Base-by-base conservation (phyloP, 73 alveolate genomes). In the Durusdinium trenchii region DNA sequence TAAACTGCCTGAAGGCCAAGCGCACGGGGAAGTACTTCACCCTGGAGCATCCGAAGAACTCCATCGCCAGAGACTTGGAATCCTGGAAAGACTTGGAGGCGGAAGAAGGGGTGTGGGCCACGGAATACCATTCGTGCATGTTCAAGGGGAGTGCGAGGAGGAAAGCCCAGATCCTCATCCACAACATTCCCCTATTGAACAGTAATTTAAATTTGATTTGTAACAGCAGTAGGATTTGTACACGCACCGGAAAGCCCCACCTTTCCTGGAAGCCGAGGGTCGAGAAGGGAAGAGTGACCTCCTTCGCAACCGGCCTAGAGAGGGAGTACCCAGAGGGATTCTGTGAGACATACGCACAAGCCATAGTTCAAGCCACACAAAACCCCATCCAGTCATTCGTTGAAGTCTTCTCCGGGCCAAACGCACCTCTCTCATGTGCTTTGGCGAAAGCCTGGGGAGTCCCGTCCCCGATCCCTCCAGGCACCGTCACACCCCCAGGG, bases 391-490 rank as follows among this genome's bases (percentile, higher is more conserved):
- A 32, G 6, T 4, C 42, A 46, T 86, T 86, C 35, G 47, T 86
- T 26, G 95, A 86, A 52, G 51, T 54, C 36, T 86, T 86, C n/a
- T 86, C 95, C 48, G 95, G 95, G 16, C 46, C 67, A 0, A 86
- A 86, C 62, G 95, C 95, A 1, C 95, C 95, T 6, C 83, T 86
- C 62, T n/a, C 60, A 23, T 2, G 36, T 2, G 54, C 94, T 3
- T 76, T 84, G 30, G 94, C 78, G n/a, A 42, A 6, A 23, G 3
- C 3, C 3, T 20, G 30, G 78, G 94, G 94, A 10, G 47, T 40
- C 40, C 38, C 9, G 23, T 52, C 69, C 45, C 78, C 94, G 45
- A 52, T 32, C 45, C 64, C 52, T 35, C 51, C 51, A 38, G 84
- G 5, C 50, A 4, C 50, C 50, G 18, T 4, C 2, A 6, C 51